Evolutionary conservation across 2,329 filamentous ascomycete species (phyloP).

Genomic region (Metarhizium album): DNA sequence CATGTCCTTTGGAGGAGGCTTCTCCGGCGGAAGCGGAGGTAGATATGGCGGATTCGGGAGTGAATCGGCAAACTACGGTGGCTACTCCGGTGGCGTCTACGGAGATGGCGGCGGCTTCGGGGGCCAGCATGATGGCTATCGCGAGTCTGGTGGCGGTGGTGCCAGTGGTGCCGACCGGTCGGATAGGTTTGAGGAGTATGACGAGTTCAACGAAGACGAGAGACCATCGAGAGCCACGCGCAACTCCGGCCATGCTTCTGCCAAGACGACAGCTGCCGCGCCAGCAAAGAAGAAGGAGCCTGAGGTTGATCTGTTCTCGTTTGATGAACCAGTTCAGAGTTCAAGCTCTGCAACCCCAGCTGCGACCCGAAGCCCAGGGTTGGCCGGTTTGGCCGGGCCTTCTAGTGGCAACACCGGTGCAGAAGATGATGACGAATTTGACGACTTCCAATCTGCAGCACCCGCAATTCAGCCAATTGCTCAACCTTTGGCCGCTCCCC

Average conservation of each 20-base stretch:
- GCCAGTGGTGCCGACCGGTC: slow-evolving; percentile 58
- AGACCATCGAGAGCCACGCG: slow-evolving; percentile 31
- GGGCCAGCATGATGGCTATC: slow-evolving; percentile 62
- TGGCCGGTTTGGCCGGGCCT: slow-evolving; percentile 31
- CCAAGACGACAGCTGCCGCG: slow-evolving; percentile 40
- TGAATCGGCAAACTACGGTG: slow-evolving; percentile 64
- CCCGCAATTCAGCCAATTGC: slow-evolving; percentile 41
- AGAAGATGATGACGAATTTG: slow-evolving; percentile 79
- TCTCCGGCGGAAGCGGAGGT: slow-evolving; percentile 31
- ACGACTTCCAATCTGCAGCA: slow-evolving; percentile 89
- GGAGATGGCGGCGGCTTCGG: slow-evolving; percentile 87
- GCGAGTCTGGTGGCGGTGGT: slow-evolving; percentile 89
- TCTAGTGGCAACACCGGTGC: slow-evolving; percentile 17
- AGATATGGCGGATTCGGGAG: slow-evolving; percentile 89
- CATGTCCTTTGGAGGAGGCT: slow-evolving; percentile 46
- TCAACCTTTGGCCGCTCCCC: slow-evolving; percentile 34
- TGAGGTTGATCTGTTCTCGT: slow-evolving; percentile 87
- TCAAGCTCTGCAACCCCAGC: slow-evolving; percentile 31
- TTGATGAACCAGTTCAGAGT: slow-evolving; percentile 62
- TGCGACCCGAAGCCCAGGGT: slow-evolving; percentile 34
- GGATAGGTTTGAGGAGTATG: slow-evolving; percentile 91
- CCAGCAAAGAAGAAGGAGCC: slow-evolving; percentile 73
- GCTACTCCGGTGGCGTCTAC: slow-evolving; percentile 65
- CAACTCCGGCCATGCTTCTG: slow-evolving; percentile 20
- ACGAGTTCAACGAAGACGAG: slow-evolving; percentile 79